These are phyloP conservation scores for Sinapis alba DNA, from an alignment of 441 rosid species.

Conservation along the genomic window DNA sequence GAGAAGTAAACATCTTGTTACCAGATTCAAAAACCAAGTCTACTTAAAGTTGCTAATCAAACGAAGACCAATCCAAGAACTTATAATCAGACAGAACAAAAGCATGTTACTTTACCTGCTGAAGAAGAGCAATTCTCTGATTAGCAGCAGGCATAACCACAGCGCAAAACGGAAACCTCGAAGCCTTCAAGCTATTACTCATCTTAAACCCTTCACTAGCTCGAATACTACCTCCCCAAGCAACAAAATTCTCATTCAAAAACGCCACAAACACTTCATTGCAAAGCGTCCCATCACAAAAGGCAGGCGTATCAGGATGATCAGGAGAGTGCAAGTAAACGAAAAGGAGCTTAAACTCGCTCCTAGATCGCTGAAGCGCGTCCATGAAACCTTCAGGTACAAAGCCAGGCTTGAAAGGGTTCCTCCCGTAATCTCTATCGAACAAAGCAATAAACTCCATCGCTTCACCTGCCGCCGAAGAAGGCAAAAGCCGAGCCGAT, in stretches of 20 bases:
- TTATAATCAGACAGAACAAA: background rate
- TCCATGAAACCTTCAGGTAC: slow-evolving; percentile 92
- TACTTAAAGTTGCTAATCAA: background rate
- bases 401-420: slow-evolving; percentile 58
- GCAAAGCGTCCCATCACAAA: slow-evolving; percentile 80
- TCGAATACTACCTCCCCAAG: slow-evolving; percentile 95
- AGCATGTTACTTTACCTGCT: slow-evolving; percentile 55
- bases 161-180: slow-evolving; percentile 90
- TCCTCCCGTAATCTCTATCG: slow-evolving; percentile 74
- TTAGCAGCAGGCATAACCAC: slow-evolving; percentile 95
- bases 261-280: slow-evolving; percentile 61
- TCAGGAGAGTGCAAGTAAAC: slow-evolving; percentile 98
- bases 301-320: slow-evolving; percentile 79
- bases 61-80: background rate
- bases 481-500: slow-evolving; percentile 55
- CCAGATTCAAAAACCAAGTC: background rate
- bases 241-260: slow-evolving; percentile 87
- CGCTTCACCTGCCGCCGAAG: slow-evolving; percentile 73
- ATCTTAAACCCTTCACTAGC: slow-evolving; percentile 98
- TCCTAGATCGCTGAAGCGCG: slow-evolving; percentile 83
- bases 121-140: slow-evolving; percentile 92
- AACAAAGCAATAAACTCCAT: slow-evolving; percentile 69
- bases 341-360: slow-evolving; percentile 68
- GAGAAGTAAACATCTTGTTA: background rate
- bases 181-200: slow-evolving; percentile 98